Base-by-base conservation (phyloP, 164 flowering plant genomes). In the Magnolia officinalis region DNA sequence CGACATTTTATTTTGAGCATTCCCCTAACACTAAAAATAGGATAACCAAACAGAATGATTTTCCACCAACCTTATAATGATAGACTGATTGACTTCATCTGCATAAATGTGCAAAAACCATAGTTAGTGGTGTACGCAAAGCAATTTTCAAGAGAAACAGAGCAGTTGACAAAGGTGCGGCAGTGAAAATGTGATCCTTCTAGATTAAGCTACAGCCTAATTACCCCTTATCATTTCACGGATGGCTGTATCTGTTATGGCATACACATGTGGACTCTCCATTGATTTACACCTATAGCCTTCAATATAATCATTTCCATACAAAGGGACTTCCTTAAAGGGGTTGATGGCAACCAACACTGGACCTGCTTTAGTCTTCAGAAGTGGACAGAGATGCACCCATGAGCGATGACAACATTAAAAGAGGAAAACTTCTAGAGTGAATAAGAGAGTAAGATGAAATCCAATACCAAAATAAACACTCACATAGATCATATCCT, bases 71-170 rank as follows among this genome's bases (percentile, higher is more conserved):
- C 99, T 96, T 88, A 96, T 96, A 73, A 96, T 93, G 79, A 96
- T 94, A 26, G 98, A 96, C 78, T 96, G 99, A 83, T 94, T 96
- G 63, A 96, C 98, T 90, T 96, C 99, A 92, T 96, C 99, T 96
- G 98, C 79, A 87, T 68, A 69, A 68, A 31, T 55, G 76, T 74
- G 24, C 45, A 71, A 18, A n/a, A 73, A 11, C 59, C 24, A 19
- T 49, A 21, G 69, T 74, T 64, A 74, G 58, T n/a, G 59, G 7
- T 58, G 65, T 29, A 19, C 7, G 20, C 9, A 72, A 64, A 20
- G 24, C 21, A 6, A 4, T n/a, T 16, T 13, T n/a, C 9, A 21
- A 64, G 24, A n/a, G n/a, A 68, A 29, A 31, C 71, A 68, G 11
- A 31, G 71, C n/a, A 31, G 71, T 24, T 68, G 16, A 19, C 19